Conservation (phyloP, 2,329 filamentous ascomycete genomes). For the Exserohilum rostratum region DNA sequence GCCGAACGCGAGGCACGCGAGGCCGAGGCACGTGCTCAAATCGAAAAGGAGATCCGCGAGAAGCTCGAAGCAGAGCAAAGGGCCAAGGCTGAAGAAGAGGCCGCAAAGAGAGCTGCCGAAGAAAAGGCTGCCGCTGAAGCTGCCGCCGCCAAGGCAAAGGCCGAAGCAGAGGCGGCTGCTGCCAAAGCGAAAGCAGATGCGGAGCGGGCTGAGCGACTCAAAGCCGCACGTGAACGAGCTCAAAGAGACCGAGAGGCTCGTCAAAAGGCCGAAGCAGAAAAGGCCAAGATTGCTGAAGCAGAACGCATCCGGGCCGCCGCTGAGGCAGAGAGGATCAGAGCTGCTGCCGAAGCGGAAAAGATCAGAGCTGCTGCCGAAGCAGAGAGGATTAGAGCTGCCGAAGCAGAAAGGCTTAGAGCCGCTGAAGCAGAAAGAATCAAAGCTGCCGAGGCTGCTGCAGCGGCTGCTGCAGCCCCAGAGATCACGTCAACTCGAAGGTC, state of each 20-base stretch:
- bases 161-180: slow-evolving; percentile 41
- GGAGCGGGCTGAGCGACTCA: slow-evolving; percentile 34
- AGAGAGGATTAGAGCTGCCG: slow-evolving; percentile 32
- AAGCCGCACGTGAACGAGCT: slow-evolving; percentile 45
- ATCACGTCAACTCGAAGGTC: slow-evolving; percentile 35
- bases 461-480: slow-evolving; percentile 28
- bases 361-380: slow-evolving; percentile 29
- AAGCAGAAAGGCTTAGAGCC: slow-evolving; percentile 44
- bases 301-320: slow-evolving; percentile 8
- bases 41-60: slow-evolving; percentile 52
- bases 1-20: slow-evolving; percentile 46
- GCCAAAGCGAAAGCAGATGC: slow-evolving; percentile 44
- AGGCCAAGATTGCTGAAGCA: slow-evolving; percentile 33
- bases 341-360: slow-evolving; percentile 20
- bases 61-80: slow-evolving; percentile 49
- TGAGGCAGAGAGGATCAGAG: slow-evolving; percentile 18
- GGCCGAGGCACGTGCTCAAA: slow-evolving; percentile 43
- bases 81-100: slow-evolving; percentile 48
- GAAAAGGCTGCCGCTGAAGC: slow-evolving; percentile 41
- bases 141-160: slow-evolving; percentile 42
- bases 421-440: slow-evolving; percentile 45
- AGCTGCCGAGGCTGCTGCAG: slow-evolving; percentile 13
- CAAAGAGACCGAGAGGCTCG: slow-evolving; percentile 47
- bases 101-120: slow-evolving; percentile 46
- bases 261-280: slow-evolving; percentile 44